Conservation (phyloP, 2,329 filamentous ascomycete genomes). For the Fusarium globosum region DNA sequence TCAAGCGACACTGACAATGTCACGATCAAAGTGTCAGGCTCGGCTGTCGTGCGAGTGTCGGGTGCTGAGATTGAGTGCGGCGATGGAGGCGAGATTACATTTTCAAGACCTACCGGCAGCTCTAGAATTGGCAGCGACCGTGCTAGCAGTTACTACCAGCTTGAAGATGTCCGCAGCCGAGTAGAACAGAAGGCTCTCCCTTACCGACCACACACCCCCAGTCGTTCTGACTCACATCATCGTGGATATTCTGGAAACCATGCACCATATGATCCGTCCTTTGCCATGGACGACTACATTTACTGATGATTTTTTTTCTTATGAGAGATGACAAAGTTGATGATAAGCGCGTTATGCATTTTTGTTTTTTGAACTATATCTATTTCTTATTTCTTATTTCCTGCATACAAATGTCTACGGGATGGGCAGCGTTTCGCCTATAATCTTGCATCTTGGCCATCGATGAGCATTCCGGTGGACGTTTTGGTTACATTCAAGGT, state of each 20-base stretch:
- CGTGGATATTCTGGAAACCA: constrained; percentile 49
- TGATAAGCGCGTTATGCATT: constrained; percentile 41
- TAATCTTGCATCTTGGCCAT: constrained; percentile 34
- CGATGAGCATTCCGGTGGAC: constrained; percentile 19
- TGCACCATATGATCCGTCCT: constrained; percentile 48
- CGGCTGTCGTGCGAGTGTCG: constrained; percentile 66
- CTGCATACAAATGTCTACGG: constrained; percentile 18
- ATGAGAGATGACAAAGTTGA: constrained; percentile 48
- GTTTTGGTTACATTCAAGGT: constrained; percentile 10
- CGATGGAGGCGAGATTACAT: constrained; percentile 70
- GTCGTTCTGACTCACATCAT: constrained; percentile 59
- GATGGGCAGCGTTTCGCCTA: constrained; percentile 14
- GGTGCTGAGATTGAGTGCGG: constrained; percentile 68
- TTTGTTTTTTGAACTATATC: constrained; percentile 27
- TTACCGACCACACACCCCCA: constrained; percentile 59
- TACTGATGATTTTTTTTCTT: constrained; percentile 43
- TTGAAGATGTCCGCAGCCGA: constrained; percentile 60
- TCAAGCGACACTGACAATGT: constrained; percentile 67
- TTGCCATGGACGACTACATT: constrained; percentile 46
- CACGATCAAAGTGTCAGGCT: constrained; percentile 69
- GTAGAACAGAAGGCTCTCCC: constrained; percentile 57
- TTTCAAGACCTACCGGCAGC: constrained; percentile 51
- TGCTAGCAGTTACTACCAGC: constrained; percentile 59
- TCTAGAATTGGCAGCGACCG: constrained; percentile 62
- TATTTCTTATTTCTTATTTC: constrained; percentile 32